Conservation (phyloP, 495 filamentous ascomycete genomes). For the Cercophora scortea region DNA sequence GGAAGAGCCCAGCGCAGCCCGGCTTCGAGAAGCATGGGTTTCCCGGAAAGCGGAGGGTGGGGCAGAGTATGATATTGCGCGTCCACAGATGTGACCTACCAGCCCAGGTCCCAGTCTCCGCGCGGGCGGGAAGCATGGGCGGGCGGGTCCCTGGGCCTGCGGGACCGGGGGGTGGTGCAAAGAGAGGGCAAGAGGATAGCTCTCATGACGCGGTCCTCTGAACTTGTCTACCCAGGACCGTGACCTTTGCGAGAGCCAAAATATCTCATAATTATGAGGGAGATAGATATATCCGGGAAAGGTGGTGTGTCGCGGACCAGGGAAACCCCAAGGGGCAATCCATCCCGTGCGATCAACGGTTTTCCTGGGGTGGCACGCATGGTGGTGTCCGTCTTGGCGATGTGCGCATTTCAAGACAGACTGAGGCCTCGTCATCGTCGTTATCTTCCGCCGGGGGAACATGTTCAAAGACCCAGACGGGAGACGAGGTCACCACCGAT, state of each 20-base stretch:
- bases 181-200: background rate
- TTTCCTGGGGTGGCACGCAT: background rate
- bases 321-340: background rate
- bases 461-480: too few species aligned
- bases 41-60: conserved; percentile 3
- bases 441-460: too few species aligned
- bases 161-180: background rate
- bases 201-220: background rate
- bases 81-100: too few species aligned
- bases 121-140: background rate
- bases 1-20: too few species aligned
- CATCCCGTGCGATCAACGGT: background rate
- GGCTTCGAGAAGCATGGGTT: conserved; percentile 4
- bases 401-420: too few species aligned
- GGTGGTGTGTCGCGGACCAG: too few species aligned
- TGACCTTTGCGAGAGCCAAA: background rate
- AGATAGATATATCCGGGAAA: too few species aligned
- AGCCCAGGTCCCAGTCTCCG: too few species aligned
- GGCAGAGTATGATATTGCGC: background rate
- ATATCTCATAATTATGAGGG: too few species aligned
- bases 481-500: background rate
- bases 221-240: background rate
- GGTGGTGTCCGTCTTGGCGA: background rate
- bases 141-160: background rate
- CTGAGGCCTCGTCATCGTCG: too few species aligned